These are phyloP conservation scores for Scutellaria minor DNA, from an alignment of 257 asterid species.

Conservation along the genomic window DNA sequence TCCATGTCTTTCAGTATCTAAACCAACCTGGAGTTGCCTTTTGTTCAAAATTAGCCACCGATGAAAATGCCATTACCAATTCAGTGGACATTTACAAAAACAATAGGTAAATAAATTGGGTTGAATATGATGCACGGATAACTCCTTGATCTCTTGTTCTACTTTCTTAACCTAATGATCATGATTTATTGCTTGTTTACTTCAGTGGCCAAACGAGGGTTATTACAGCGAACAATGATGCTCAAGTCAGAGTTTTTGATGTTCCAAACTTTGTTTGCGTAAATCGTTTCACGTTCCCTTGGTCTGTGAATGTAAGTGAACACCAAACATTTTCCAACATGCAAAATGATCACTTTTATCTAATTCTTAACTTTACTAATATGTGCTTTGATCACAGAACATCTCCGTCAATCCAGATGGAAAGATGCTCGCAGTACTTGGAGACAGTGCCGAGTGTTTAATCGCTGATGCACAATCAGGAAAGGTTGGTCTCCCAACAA, in stretches of 20 bases:
- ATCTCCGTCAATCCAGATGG: constrained; percentile 75
- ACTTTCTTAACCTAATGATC: background rate
- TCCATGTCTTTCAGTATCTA: constrained; percentile 43
- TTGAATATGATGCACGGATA: background rate
- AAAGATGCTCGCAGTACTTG: constrained; percentile 68
- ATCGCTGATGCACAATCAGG: constrained; percentile 68
- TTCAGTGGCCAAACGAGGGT: constrained; percentile 72
- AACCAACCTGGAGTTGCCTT: constrained; percentile 77
- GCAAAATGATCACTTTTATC: background rate
- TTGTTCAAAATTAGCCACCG: constrained; percentile 67
- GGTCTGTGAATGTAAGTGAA: constrained; percentile 90
- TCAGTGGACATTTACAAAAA: constrained; percentile 62
- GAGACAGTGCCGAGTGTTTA: constrained; percentile 69
- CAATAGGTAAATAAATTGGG: constrained; percentile 46
- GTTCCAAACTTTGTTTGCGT: constrained; percentile 54
- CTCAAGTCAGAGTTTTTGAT: constrained; percentile 76
- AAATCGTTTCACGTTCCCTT: constrained; percentile 66
- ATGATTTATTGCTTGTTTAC: background rate
- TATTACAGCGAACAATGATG: constrained; percentile 81
- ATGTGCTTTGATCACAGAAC: constrained; percentile 48
- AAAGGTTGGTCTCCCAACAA: constrained; percentile 45
- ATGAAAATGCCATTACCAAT: constrained; percentile 77
- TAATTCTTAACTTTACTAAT: background rate
- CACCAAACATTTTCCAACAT: background rate
- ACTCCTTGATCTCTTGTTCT: background rate